Conservation (phyloP, 2,329 filamentous ascomycete genomes). For the Aspergillus bombycis region DNA sequence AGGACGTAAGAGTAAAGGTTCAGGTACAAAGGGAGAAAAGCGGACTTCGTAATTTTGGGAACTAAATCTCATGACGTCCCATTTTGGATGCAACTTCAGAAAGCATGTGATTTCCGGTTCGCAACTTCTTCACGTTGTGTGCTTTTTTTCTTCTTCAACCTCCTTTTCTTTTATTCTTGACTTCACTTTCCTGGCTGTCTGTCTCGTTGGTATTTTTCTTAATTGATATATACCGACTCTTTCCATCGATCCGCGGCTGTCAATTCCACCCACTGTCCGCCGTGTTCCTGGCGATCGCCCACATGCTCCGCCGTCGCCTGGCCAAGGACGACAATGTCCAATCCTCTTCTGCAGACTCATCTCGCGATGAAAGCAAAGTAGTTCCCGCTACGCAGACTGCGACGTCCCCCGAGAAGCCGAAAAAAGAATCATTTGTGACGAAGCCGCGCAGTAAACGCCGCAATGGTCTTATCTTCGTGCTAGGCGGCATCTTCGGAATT, state of each 20-base stretch:
- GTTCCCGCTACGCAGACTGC: conserved; percentile 15
- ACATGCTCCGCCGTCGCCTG: conserved; percentile 47
- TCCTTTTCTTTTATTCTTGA: conserved; percentile 2
- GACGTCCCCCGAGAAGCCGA: conserved; percentile 10
- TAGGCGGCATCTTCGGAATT: conserved; percentile 89
- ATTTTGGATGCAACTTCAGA: background rate
- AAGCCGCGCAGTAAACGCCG: conserved; percentile 66
- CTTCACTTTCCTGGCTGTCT: background rate
- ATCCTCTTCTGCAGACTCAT: conserved; percentile 17
- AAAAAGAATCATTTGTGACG: conserved; percentile 34
- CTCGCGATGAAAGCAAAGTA: conserved; percentile 5
- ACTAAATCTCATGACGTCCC: conserved; percentile 3
- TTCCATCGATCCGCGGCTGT: background rate
- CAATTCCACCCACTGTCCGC: background rate
- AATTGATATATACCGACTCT: background rate
- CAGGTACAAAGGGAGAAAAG: background rate
- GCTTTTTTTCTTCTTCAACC: background rate
- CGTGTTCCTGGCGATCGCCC: conserved; percentile 21
- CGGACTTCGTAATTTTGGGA: background rate
- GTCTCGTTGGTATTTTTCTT: background rate
- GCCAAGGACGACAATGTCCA: conserved; percentile 40
- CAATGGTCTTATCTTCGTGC: conserved; percentile 78
- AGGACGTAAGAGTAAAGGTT: background rate
- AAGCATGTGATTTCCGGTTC: conserved; percentile 17
- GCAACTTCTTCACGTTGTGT: conserved; percentile 8